These are phyloP conservation scores for Salvia sclarea DNA, from an alignment of 305 asterid genomes.

Conservation along the genomic window DNA sequence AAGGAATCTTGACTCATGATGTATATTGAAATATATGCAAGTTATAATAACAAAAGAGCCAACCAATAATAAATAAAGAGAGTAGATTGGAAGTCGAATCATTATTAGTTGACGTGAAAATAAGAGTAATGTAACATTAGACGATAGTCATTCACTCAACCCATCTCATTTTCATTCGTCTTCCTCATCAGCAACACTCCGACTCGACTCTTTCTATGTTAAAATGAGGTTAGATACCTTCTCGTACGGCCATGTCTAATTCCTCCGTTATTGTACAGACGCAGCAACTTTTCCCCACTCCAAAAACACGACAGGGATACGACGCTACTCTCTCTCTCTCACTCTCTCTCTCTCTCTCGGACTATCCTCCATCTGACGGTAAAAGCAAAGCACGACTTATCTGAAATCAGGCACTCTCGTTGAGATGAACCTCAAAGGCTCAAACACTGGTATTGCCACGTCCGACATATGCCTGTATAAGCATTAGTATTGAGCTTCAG, in stretches of 20 bases:
- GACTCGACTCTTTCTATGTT: background rate
- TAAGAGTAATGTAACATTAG: background rate
- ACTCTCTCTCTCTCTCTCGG: conserved; percentile 1
- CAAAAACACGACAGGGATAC: background rate
- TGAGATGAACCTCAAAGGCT: conserved; percentile 20
- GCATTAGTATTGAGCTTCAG: conserved; percentile 32
- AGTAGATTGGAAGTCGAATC: background rate
- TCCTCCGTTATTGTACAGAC: background rate
- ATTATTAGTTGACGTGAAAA: background rate
- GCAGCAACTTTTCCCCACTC: conserved; percentile 19
- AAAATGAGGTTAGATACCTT: background rate
- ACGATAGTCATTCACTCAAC: background rate
- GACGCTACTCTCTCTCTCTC: background rate
- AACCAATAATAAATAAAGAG: too few relatives aligned
- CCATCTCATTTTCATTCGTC: background rate
- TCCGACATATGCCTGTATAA: conserved; percentile 14
- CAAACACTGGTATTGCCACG: conserved; percentile 14
- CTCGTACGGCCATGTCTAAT: background rate
- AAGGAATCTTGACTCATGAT: too few relatives aligned
- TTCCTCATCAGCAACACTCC: background rate
- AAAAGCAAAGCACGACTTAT: conserved; percentile 7
- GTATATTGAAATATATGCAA: too few relatives aligned
- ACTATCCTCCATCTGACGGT: conserved; percentile 6
- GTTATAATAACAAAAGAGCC: too few relatives aligned
- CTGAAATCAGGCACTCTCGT: conserved; percentile 1